Conservation (phyloP, 345 rosid species). For the Ceriops tagal region DNA sequence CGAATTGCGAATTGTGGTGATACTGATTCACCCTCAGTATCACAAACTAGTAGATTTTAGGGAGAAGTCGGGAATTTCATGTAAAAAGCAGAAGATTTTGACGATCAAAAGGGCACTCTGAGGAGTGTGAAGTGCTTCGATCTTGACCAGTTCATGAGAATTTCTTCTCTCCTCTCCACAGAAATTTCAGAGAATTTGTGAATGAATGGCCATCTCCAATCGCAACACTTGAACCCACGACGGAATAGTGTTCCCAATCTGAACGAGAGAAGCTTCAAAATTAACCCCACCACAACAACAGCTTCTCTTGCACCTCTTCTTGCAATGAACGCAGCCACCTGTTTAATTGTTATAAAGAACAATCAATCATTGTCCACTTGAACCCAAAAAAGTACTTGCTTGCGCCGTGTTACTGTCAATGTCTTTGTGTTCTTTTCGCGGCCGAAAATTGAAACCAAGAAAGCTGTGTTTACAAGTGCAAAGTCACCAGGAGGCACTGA, state of each 20-base stretch:
- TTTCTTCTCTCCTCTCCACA: constrained; percentile 49
- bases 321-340: constrained; percentile 69
- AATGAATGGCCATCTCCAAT: constrained; percentile 60
- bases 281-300: constrained; percentile 34
- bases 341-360: background rate
- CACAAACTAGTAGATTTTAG: no score
- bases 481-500: no score
- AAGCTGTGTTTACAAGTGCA: no score
- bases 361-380: background rate
- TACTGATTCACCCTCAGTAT: no score
- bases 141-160: constrained; percentile 57
- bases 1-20: no score
- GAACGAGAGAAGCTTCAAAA: constrained; percentile 48
- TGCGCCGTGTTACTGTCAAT: no score
- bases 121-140: constrained; percentile 35
- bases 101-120: constrained; percentile 41
- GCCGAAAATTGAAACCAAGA: background rate
- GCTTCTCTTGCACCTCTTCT: constrained; percentile 37
- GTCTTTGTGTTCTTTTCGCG: background rate
- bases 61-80: no score
- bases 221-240: constrained; percentile 58
- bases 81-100: constrained; percentile 43
- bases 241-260: constrained; percentile 67
- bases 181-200: constrained; percentile 64
- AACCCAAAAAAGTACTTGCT: no score